These are phyloP conservation scores for Poterioochromonas sp. DNA, from an alignment of 352 stramenopile species.

Conservation along the genomic window DNA sequence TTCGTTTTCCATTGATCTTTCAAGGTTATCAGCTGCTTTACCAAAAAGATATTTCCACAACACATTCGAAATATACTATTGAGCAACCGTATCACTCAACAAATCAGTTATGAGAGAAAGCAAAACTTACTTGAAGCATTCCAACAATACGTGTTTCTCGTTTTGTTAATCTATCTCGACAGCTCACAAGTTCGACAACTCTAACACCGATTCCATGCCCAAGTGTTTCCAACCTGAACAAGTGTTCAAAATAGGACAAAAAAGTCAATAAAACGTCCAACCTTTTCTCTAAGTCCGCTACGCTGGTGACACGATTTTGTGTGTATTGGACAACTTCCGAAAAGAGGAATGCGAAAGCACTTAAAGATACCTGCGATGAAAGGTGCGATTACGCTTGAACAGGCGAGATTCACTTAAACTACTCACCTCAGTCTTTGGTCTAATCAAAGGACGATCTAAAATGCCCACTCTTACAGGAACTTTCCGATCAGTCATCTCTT, in stretches of 20 bases:
- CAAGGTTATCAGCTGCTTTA: slow-evolving; percentile 65
- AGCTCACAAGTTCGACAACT: slow-evolving; percentile 64
- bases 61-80: slow-evolving; percentile 65
- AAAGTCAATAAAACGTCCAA: slow-evolving; percentile 25
- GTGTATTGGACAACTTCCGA: slow-evolving; percentile 81
- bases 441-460: slow-evolving; percentile 1
- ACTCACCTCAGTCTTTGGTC: slow-evolving; percentile 11
- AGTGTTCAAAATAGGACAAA: neutral
- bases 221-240: slow-evolving; percentile 55
- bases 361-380: slow-evolving; percentile 56
- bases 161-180: slow-evolving; percentile 59
- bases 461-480: neutral
- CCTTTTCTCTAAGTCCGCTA: slow-evolving; percentile 67
- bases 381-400: neutral
- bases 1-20: slow-evolving; percentile 72
- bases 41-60: slow-evolving; percentile 74
- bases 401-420: neutral
- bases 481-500: slow-evolving; percentile 24
- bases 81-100: neutral
- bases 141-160: slow-evolving; percentile 63
- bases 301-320: slow-evolving; percentile 71
- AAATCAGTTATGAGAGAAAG: neutral
- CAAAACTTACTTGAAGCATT: slow-evolving; percentile 55
- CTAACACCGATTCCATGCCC: slow-evolving; percentile 69
- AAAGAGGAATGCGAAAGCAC: slow-evolving; percentile 72